phyloP scores from a whole-genome alignment of 202 grass and related monocot species.

The Digitaria exilis region DNA sequence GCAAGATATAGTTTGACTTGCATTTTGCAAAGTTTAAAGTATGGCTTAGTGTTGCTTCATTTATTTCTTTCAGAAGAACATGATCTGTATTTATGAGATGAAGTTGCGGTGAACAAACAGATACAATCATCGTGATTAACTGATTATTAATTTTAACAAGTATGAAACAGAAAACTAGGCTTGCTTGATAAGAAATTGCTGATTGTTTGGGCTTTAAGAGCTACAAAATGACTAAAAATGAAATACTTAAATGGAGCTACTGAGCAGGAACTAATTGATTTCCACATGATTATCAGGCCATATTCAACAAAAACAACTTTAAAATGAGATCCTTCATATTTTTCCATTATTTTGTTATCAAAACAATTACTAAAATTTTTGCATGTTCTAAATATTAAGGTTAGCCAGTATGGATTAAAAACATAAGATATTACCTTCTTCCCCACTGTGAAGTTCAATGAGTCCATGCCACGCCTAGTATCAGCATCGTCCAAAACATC shows the following conservation, averaged over 20 bases:
- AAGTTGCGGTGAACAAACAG: neutral
- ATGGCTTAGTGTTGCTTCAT: neutral
- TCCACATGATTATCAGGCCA: neutral
- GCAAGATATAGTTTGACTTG: neutral
- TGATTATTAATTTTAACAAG: neutral
- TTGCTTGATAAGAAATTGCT: conserved; percentile 1
- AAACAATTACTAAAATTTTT: neutral
- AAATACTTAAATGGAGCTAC: neutral
- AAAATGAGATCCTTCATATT: neutral
- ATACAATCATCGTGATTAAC: neutral
- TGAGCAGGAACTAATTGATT: neutral
- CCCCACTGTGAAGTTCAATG: conserved; percentile 58
- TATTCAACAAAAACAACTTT: neutral
- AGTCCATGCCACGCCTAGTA: conserved; percentile 62
- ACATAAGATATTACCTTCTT: conserved; percentile 49
- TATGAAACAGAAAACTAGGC: neutral
- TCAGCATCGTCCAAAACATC: conserved; percentile 69
- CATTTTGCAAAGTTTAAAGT: neutral
- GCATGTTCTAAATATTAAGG: neutral
- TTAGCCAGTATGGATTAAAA: neutral
- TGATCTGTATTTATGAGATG: neutral
- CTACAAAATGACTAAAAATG: conserved; percentile 6
- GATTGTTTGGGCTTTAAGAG: neutral
- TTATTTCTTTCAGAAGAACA: neutral
- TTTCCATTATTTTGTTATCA: neutral